Base-by-base conservation (phyloP, 441 rosid species). In the Daphne laureola region DNA sequence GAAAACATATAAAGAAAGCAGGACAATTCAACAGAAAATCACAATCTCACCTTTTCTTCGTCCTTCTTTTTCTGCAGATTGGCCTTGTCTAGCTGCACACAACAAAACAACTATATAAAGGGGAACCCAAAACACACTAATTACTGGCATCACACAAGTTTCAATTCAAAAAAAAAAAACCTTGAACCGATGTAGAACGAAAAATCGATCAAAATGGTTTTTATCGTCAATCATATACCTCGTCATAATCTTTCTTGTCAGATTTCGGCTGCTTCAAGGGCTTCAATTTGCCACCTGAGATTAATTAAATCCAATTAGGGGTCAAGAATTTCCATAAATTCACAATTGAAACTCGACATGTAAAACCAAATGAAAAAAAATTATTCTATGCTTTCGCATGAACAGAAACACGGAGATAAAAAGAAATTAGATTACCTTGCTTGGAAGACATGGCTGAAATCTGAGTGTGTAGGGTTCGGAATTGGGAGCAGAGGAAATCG, bases 181-280 rank as follows among this genome's bases (percentile, higher is more conserved):
- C 12, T 4, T 9, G 17, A 9, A 44, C 1, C 14, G 36, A 31
- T 3, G 8, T 4, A 12, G 38, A 43, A 12, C 47, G 17, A 8
- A 13, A 46, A 44, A 52, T 0, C 0, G 53, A 8, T 15, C 17
- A 3, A 53, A 14, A 9, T 11, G 18, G 5, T 36, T 1, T 27
- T 46, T n/a, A n/a, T 38, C 5, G 53, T 44, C 49, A 56, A 45
- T 35, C 4, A 43, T 8, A 31, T 76, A 92, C 98, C 91, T 92
- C 98, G 55, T 92, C 98, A 64, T 86, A 88, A 0, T 86, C 94
- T 64, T 86, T 92, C 94, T 92, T 92, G 0, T 69, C 84, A 46
- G 69, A 43, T 63, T 88, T 92, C 38, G 98, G 83, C 60, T 74
- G 82, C 85, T 92, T 92, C 98, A 92, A 80, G 64, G 98, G 98